phyloP scores from a whole-genome alignment of 768 basidiomycete genomes.

The Lentinula guzmanii region DNA sequence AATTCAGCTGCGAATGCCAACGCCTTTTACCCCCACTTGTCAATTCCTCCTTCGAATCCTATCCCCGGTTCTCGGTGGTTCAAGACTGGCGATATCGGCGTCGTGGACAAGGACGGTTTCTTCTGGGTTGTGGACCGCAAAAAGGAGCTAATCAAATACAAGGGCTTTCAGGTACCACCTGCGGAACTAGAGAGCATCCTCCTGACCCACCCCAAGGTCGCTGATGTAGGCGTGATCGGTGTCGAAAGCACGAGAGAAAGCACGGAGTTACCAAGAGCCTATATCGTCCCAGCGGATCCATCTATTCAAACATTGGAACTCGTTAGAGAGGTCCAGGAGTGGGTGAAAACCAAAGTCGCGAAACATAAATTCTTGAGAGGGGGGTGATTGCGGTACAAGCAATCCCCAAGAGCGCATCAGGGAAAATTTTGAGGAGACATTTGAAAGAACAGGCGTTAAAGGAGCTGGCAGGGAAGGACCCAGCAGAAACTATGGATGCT shows the following conservation, averaged over 20 bases:
- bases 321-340: conserved; percentile 44
- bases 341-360: conserved; percentile 65
- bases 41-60: background rate
- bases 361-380: conserved; percentile 75
- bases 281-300: conserved; percentile 48
- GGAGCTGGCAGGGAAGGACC: conserved; percentile 26
- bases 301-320: conserved; percentile 37
- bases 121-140: conserved; percentile 70
- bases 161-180: conserved; percentile 60
- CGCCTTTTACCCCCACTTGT: conserved; percentile 52
- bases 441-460: conserved; percentile 62
- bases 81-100: conserved; percentile 82
- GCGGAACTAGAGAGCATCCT: conserved; percentile 81
- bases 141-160: conserved; percentile 77
- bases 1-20: conserved; percentile 65
- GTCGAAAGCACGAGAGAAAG: conserved; percentile 60
- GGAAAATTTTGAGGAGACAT: conserved; percentile 81
- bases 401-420: conserved; percentile 76
- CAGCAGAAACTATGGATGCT: background rate
- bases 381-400: conserved; percentile 53
- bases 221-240: conserved; percentile 80
- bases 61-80: conserved; percentile 50
- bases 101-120: conserved; percentile 64
- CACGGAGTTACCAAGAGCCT: conserved; percentile 79
- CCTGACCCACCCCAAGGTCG: conserved; percentile 67